Evolutionary conservation across 2,329 filamentous ascomycete species (phyloP), one percentile per base, ranked within the genome.

Genomic region (Xylaria sp.): DNA sequence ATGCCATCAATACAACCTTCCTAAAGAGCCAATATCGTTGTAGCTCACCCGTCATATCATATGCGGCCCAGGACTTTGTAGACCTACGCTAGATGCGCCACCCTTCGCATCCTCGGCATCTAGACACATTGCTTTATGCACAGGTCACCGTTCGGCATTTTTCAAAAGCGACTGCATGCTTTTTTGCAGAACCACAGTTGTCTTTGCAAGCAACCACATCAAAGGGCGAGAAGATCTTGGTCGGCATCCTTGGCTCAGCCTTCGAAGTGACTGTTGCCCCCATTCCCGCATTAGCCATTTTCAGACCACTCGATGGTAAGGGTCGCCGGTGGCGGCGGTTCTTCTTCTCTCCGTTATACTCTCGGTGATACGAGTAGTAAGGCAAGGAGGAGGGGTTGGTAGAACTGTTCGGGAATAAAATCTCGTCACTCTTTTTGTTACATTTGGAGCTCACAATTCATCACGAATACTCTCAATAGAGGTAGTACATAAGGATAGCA

Each of bases 131-230:
- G n/a, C n/a, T n/a, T n/a, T 65, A 68, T 33, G 64, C 64, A 29
- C 60, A 63, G 9, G 65, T 64, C 7, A 66, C 64, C 7, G 62
- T 70, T 35, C 62, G 58, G 19, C 62, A 62, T 49, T 91, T 82
- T 60, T 81, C 84, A 71, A 86, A 86, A 63, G 86, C 80, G 60
- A 86, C 84, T 11, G 73, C 73, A 73, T 85, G 88, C 73, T 92
- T 88, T n/a, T 0, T 89, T 89, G 0, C 89, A 88, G 72, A 92
- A 83, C 89, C 89, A 91, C 1, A 91, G 65, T 0, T 84, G 81
- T 21, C 81, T 73, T 47, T 84, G 83, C 2, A 83, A 19, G 74
- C 76, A 44, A 78, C 74, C 73, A 80, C 77, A 60, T 63, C 85
- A 83, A 63, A 81, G 79, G 23, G 76, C 72, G 2, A 68, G 55